Base-by-base conservation (phyloP, 352 stramenopile genomes). In the Phytophthora quininea region DNA sequence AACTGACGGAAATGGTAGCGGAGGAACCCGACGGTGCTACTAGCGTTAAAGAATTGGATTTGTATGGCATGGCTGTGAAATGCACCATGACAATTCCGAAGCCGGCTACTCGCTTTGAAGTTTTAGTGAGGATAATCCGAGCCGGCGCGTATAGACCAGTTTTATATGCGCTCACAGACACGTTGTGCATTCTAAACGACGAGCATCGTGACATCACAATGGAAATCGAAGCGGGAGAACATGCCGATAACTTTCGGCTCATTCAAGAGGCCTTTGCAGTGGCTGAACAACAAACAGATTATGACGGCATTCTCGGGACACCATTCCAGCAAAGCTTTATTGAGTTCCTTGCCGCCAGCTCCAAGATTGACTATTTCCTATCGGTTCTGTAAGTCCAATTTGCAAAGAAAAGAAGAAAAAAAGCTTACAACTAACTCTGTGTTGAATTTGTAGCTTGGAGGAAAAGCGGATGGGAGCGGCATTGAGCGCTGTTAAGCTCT, bases 1-100 rank as follows among this genome's bases (percentile, higher is more conserved):
- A 89, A 45, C 53, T 89, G 19, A 72, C 54, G 54, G 54, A 56
- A 11, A 52, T 83, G 15, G 61, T 49, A 0, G 64, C 80, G 27
- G 32, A 55, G 14, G 43, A 70, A 4, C 15, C 12, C 3, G 59
- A 79, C 19, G 50, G 51, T 31, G 11, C 19, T 9, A 52, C 50
- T 4, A 54, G 80, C 11, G 46, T 67, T 1, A 32, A 43, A 6
- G 43, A 57, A 32, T 11, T 89, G 29, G 59, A 82, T 48, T 63
- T 89, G 24, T 64, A 84, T 15, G 58, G 62, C 3, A 73, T 83
- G 27, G 80, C 78, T n/a, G 76, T 85, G 5, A 71, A 77, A 33
- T 87, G 73, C 38, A 78, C 80, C 1, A 69, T 85, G 69, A 55
- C 82, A 0, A 86, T 89, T 49, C 73, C 76, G 0, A 83, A 74